These are phyloP conservation scores for Sporothrix mexicana DNA, from an alignment of 2,329 filamentous ascomycete genomes.

Conservation along the genomic window DNA sequence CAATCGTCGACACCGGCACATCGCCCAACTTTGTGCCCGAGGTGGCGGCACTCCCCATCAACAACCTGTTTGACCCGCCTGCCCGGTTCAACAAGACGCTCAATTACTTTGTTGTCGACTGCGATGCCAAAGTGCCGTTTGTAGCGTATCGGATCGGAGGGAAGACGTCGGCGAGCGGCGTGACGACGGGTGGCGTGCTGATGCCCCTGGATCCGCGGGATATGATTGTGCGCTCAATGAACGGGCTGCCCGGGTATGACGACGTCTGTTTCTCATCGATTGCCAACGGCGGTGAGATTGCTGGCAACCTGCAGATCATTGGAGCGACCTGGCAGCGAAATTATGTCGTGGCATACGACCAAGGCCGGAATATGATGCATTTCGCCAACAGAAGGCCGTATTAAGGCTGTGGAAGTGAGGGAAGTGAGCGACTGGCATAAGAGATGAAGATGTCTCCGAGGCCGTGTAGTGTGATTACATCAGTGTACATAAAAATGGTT, in stretches of 20 bases:
- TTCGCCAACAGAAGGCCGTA: constrained; percentile 37
- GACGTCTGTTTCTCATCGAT: constrained; percentile 1
- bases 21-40: constrained; percentile 33
- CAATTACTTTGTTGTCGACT: constrained; percentile 32
- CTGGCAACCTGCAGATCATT: constrained; percentile 28
- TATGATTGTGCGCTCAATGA: constrained; percentile 3
- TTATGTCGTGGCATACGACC: constrained; percentile 38
- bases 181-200: not conserved
- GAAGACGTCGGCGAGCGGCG: not conserved
- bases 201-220: constrained; percentile 1
- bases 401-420: not conserved
- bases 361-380: constrained; percentile 36
- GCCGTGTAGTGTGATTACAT: not conserved
- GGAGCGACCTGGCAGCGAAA: constrained; percentile 38
- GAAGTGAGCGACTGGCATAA: not conserved
- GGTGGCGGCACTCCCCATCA: constrained; percentile 29
- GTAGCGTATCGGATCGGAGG: constrained; percentile 32
- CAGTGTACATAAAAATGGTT: not conserved
- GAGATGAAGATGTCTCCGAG: not conserved
- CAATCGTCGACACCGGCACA: constrained; percentile 34
- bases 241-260: not conserved
- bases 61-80: constrained; percentile 31
- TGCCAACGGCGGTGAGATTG: not conserved
- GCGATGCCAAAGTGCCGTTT: constrained; percentile 28
- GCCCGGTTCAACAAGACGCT: constrained; percentile 32